phyloP scores from a whole-genome alignment of 345 rosid species.

The Eucalyptus cloeziana region DNA sequence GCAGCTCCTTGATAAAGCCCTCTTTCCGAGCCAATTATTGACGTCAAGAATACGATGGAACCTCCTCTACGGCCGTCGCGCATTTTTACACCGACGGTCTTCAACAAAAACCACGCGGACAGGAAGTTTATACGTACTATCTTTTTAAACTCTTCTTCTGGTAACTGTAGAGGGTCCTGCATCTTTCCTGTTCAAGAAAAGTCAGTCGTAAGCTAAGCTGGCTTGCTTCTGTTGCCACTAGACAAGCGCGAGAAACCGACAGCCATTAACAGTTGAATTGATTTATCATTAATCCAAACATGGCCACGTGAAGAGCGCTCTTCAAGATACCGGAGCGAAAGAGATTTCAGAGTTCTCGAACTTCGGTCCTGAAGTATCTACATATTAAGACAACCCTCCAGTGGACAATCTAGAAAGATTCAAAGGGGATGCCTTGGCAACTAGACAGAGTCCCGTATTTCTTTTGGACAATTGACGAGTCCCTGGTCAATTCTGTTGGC shows the following conservation, averaged over 20 bases:
- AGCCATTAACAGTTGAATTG: neutral
- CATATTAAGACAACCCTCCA: neutral
- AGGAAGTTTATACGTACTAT: slow-evolving; percentile 45
- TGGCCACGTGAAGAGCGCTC: neutral
- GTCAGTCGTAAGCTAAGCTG: neutral
- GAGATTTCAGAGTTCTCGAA: neutral
- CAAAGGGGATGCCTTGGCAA: neutral
- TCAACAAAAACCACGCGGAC: slow-evolving; percentile 73
- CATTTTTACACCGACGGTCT: slow-evolving; percentile 70
- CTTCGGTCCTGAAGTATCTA: neutral
- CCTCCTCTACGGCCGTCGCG: slow-evolving; percentile 50
- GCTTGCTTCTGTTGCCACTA: neutral
- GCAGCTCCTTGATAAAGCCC: slow-evolving; percentile 89
- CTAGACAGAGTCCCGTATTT: neutral
- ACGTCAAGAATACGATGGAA: slow-evolving; percentile 52
- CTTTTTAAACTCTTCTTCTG: slow-evolving; percentile 52
- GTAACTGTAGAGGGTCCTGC: slow-evolving; percentile 48
- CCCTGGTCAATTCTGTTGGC: neutral
- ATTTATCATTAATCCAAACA: neutral
- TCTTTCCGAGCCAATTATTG: slow-evolving; percentile 62
- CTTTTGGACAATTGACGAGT: neutral
- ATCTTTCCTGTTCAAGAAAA: slow-evolving; percentile 43
- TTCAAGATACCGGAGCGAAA: neutral
- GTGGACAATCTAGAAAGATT: neutral
- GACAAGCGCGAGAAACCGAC: neutral